A percentile compares a stretch with the other conserved stretches of the same genome.
These are phyloP conservation scores for Talaromyces sp. DNA, from an alignment of 2,329 filamentous ascomycete genomes.

Conservation along the genomic window DNA sequence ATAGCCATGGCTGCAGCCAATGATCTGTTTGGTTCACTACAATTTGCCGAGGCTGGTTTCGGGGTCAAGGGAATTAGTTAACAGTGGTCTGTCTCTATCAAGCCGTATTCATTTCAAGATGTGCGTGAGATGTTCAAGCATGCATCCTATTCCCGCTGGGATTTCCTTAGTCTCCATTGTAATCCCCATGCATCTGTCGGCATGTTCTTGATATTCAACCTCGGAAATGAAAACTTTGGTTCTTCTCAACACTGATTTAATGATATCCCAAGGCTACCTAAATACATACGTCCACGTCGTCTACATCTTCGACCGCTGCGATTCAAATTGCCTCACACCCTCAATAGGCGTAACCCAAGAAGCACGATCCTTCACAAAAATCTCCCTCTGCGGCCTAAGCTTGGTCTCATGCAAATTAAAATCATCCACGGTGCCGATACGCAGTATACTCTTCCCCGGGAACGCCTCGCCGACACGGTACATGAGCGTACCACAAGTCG, in stretches of 20 bases:
- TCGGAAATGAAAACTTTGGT: too few relatives aligned
- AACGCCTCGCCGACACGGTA: constrained; percentile 50
- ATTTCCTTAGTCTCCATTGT: too few relatives aligned
- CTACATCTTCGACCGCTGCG: not conserved
- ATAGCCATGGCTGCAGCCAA: not conserved
- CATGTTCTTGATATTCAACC: too few relatives aligned
- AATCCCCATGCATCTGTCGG: too few relatives aligned
- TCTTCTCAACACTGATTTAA: too few relatives aligned
- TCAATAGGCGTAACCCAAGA: constrained; percentile 11
- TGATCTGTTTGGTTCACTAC: not conserved
- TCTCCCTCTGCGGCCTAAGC: constrained; percentile 53
- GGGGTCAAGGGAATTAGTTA: too few relatives aligned
- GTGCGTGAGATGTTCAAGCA: too few relatives aligned
- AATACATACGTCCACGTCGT: too few relatives aligned
- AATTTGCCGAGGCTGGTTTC: not conserved
- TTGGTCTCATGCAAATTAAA: constrained; percentile 56
- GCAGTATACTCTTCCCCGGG: constrained; percentile 49
- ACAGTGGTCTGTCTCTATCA: too few relatives aligned
- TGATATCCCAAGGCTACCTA: too few relatives aligned
- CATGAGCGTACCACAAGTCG: constrained; percentile 59
- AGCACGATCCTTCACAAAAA: constrained; percentile 53
- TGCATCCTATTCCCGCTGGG: too few relatives aligned
- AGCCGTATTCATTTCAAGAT: too few relatives aligned
- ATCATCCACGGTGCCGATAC: constrained; percentile 63
- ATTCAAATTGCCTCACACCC: not conserved